Conservation (phyloP, 2,329 filamentous ascomycete species). For the Ophiosphaerella korrae region DNA sequence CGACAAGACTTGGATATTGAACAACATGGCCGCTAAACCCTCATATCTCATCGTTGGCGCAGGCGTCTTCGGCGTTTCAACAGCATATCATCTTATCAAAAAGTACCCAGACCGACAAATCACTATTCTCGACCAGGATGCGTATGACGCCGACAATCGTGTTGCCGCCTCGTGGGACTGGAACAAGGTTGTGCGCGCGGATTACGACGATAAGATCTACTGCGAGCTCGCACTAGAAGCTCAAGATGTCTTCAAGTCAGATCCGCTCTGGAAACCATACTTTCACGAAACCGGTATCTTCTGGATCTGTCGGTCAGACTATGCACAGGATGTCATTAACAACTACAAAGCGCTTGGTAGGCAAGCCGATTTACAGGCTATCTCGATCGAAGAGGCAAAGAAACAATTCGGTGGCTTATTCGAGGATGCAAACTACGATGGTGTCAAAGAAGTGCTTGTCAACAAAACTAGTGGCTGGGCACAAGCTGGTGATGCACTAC, state of each 20-base stretch:
- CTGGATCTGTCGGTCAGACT: slow-evolving; percentile 49
- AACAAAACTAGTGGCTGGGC: slow-evolving; percentile 68
- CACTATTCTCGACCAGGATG: slow-evolving; percentile 48
- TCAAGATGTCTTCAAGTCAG: slow-evolving; percentile 63
- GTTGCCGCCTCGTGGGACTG: slow-evolving; percentile 72
- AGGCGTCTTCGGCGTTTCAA: slow-evolving; percentile 46
- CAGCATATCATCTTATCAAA: slow-evolving; percentile 47
- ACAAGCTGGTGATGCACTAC: slow-evolving; percentile 64
- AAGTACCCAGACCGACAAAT: slow-evolving; percentile 49
- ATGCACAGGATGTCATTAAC: slow-evolving; percentile 55
- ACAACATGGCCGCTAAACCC: slow-evolving; percentile 35
- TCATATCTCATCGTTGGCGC: slow-evolving; percentile 45
- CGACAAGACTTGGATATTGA: slow-evolving; percentile 17
- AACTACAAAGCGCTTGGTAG: slow-evolving; percentile 58
- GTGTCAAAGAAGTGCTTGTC: slow-evolving; percentile 63
- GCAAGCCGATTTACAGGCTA: slow-evolving; percentile 52
- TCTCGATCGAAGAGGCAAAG: slow-evolving; percentile 58
- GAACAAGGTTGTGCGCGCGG: slow-evolving; percentile 74
- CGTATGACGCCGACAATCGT: slow-evolving; percentile 38
- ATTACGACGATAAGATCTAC: slow-evolving; percentile 70
- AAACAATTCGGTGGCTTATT: slow-evolving; percentile 65
- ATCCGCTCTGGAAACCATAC: slow-evolving; percentile 61
- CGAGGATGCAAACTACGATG: slow-evolving; percentile 63
- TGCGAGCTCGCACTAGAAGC: slow-evolving; percentile 69
- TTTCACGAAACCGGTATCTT: slow-evolving; percentile 60